A percentile compares a stretch with the other conserved stretches of the same genome.
Conservation (phyloP, 331 rosid genomes). For the Pyracantha coccinea region DNA sequence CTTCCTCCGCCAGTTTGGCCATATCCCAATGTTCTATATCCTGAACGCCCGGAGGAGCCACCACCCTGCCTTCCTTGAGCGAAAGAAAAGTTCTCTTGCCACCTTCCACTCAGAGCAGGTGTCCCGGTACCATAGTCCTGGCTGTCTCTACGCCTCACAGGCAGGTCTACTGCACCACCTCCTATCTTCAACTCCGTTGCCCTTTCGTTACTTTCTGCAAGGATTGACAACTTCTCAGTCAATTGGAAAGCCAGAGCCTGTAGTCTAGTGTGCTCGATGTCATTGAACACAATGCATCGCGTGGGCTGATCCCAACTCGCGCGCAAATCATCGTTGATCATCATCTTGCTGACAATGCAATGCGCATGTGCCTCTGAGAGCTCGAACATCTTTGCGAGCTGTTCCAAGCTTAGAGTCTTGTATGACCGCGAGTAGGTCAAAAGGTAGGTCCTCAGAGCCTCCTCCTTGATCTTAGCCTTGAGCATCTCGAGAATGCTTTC, state of each 20-base stretch:
- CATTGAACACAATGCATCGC: slow-evolving; percentile 32
- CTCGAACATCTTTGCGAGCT: slow-evolving; percentile 60
- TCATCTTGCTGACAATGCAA: slow-evolving; percentile 74
- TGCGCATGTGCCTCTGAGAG: slow-evolving; percentile 53
- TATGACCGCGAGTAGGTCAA: slow-evolving; percentile 69
- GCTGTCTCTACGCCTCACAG: slow-evolving; percentile 62
- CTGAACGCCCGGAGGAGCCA: slow-evolving; percentile 46
- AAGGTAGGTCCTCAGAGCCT: slow-evolving; percentile 84
- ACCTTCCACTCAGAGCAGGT: slow-evolving; percentile 40
- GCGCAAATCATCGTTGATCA: slow-evolving; percentile 73
- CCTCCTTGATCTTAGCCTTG: slow-evolving; percentile 72
- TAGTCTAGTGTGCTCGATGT: slow-evolving; percentile 50
- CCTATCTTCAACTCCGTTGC: slow-evolving; percentile 72
- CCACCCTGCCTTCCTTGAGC: slow-evolving; percentile 66
- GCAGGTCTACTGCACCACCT: slow-evolving; percentile 74
- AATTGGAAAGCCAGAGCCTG: slow-evolving; percentile 72
- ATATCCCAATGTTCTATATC: slow-evolving; percentile 42
- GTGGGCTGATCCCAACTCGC: slow-evolving; percentile 51
- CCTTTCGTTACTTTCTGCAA: slow-evolving; percentile 81
- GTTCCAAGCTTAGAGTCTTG: slow-evolving; percentile 63
- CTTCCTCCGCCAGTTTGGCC: slow-evolving; percentile 42
- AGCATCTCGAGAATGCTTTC: slow-evolving; percentile 68
- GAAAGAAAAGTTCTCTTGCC: slow-evolving; percentile 56
- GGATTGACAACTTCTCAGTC: slow-evolving; percentile 60
- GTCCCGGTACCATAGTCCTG: slow-evolving; percentile 56